Conservation (phyloP, 1,139 yeast genomes). For the Nematodospora anomalae region DNA sequence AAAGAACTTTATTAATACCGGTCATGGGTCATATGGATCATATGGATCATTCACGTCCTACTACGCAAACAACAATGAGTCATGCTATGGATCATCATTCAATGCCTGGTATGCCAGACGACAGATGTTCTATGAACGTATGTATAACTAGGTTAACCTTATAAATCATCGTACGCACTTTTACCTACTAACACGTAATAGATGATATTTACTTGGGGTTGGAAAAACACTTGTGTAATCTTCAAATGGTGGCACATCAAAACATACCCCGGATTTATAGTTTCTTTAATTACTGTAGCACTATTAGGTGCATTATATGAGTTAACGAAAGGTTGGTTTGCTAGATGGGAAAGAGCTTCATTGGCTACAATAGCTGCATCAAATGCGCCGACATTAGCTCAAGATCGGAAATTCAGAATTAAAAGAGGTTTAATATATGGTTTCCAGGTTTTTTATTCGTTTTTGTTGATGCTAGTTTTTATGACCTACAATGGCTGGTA, state of each 20-base stretch:
- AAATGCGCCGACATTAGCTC: conserved; percentile 11
- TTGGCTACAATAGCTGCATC: conserved; percentile 18
- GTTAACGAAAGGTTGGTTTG: conserved; percentile 41
- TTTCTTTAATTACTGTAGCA: conserved; percentile 52
- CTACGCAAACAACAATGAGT: conserved; percentile 6
- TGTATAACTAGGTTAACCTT: conserved; percentile 4
- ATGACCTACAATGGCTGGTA: conserved; percentile 88
- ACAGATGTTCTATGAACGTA: conserved; percentile 60
- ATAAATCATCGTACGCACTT: background rate
- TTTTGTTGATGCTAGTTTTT: conserved; percentile 73
- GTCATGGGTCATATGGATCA: background rate
- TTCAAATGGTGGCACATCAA: conserved; percentile 79
- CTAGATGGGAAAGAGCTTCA: conserved; percentile 29
- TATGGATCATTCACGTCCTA: background rate
- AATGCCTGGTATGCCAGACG: conserved; percentile 29
- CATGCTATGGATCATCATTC: conserved; percentile 10
- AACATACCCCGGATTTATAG: conserved; percentile 49
- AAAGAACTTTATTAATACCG: background rate
- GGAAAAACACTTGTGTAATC: conserved; percentile 68
- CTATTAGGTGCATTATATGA: conserved; percentile 62
- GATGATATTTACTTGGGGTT: conserved; percentile 85
- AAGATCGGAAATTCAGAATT: conserved; percentile 24
- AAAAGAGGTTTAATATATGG: conserved; percentile 56
- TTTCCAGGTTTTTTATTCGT: conserved; percentile 73
- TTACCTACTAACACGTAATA: conserved; percentile 13